Evolutionary conservation across 179 eudicot species (phyloP).

Genomic region (Spergularia azorica): DNA sequence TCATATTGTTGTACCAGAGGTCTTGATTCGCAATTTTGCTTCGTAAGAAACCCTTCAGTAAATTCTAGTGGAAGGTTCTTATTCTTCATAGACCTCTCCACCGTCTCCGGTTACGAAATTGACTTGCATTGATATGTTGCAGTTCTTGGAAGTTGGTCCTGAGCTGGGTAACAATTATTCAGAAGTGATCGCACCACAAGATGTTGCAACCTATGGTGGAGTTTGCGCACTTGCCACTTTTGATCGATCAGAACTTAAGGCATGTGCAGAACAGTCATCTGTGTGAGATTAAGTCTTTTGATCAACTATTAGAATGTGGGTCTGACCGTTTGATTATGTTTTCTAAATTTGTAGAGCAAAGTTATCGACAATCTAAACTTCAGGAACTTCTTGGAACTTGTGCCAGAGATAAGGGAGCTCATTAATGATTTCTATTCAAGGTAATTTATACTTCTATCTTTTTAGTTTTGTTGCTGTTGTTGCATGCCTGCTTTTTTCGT

Average conservation of each 20-base stretch:
- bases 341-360: conserved; percentile 62
- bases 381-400: conserved; percentile 89
- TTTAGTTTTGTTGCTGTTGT: not conserved
- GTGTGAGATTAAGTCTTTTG: not conserved
- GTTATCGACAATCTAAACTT: conserved; percentile 89
- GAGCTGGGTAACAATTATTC: conserved; percentile 81
- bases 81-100: not conserved
- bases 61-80: not conserved
- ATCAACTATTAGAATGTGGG: not conserved
- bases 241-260: conserved; percentile 94
- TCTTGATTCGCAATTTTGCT: not conserved
- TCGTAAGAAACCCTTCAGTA: not conserved
- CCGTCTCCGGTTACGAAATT: not conserved
- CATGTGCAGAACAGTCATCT: conserved; percentile 25
- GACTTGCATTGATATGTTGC: conserved; percentile 29
- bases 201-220: conserved; percentile 97
- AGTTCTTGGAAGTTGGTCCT: conserved; percentile 86
- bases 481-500: not conserved
- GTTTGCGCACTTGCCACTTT: conserved; percentile 97
- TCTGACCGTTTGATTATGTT: not conserved
- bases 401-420: conserved; percentile 95
- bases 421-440: conserved; percentile 90
- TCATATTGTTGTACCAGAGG: not conserved
- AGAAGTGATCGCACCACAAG: conserved; percentile 95
- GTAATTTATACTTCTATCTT: conserved; percentile 31